Conservation (phyloP, 805 yeast species). For the Yamadazyma scolyti region DNA sequence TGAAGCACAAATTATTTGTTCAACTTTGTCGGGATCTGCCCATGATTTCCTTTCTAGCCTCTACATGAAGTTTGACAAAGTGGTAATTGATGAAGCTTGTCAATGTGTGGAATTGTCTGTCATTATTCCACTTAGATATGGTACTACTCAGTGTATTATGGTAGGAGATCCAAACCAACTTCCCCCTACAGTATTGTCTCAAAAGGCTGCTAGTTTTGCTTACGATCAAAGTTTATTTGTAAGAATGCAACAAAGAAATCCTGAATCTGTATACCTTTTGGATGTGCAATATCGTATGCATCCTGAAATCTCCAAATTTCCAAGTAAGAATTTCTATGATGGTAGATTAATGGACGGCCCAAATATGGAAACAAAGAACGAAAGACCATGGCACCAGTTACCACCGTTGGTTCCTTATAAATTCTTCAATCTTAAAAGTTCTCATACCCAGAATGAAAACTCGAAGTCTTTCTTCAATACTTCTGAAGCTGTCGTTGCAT, state of each 20-base stretch:
- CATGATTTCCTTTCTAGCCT: slow-evolving; percentile 77
- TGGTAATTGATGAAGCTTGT: slow-evolving; percentile 94
- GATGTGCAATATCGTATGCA: slow-evolving; percentile 98
- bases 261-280: slow-evolving; percentile 61
- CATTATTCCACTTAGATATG: slow-evolving; percentile 87
- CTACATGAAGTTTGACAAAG: slow-evolving; percentile 80
- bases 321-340: slow-evolving; percentile 77
- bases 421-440: slow-evolving; percentile 64
- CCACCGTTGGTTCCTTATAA: slow-evolving; percentile 66
- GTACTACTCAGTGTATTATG: slow-evolving; percentile 87
- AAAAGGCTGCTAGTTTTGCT: slow-evolving; percentile 70
- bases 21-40: slow-evolving; percentile 92
- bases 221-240: slow-evolving; percentile 94
- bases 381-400: slow-evolving; percentile 70
- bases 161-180: slow-evolving; percentile 98
- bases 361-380: slow-evolving; percentile 56
- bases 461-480: slow-evolving; percentile 70
- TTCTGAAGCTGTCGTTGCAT: slow-evolving; percentile 69
- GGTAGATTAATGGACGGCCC: slow-evolving; percentile 75
- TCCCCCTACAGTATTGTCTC: slow-evolving; percentile 94
- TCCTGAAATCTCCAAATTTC: slow-evolving; percentile 84
- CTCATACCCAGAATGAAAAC: slow-evolving; percentile 59
- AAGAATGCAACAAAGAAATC: slow-evolving; percentile 75
- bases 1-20: slow-evolving; percentile 80
- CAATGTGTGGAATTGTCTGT: slow-evolving; percentile 94